These are phyloP conservation scores for Gloeophyllum trabeum DNA, from an alignment of 768 basidiomycete genomes.

Conservation along the genomic window DNA sequence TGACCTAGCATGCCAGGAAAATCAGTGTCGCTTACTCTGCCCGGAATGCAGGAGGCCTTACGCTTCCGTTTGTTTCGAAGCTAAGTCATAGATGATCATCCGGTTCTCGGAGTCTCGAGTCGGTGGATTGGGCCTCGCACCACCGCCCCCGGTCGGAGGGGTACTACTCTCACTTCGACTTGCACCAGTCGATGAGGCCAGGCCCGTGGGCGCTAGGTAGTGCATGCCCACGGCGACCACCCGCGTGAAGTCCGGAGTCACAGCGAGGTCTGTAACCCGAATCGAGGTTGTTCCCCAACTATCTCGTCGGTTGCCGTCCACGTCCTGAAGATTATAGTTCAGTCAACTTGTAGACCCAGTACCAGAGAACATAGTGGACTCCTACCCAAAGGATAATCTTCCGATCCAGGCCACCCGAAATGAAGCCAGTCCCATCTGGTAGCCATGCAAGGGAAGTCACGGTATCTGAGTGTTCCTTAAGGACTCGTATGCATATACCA, in stretches of 20 bases:
- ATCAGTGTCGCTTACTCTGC: slow-evolving; percentile 4
- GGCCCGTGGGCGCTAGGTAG: slow-evolving; percentile 17
- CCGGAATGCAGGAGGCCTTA: slow-evolving; percentile 27
- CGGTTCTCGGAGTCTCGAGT: slow-evolving; percentile 37
- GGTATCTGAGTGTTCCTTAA: slow-evolving; percentile 68
- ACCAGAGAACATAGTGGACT: slow-evolving; percentile 7
- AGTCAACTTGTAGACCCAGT: too few species aligned
- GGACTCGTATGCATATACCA: slow-evolving; percentile 53
- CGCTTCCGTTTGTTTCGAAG: slow-evolving; percentile 57
- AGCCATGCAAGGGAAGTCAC: slow-evolving; percentile 85
- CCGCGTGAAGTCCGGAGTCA: slow-evolving; percentile 76
- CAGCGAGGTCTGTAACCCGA: slow-evolving; percentile 77
- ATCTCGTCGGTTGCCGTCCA: slow-evolving; percentile 60
- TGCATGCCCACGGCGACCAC: slow-evolving; percentile 80
- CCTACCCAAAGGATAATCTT: slow-evolving; percentile 78
- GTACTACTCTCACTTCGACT: background rate
- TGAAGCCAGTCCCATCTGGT: slow-evolving; percentile 81
- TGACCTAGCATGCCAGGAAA: slow-evolving; percentile 31
- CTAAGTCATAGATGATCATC: slow-evolving; percentile 70
- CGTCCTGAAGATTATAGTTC: slow-evolving; percentile 57
- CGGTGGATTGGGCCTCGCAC: slow-evolving; percentile 5
- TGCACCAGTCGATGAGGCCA: slow-evolving; percentile 12
- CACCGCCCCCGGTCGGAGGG: background rate
- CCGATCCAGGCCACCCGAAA: slow-evolving; percentile 81
- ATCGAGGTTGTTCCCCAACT: slow-evolving; percentile 62